These are phyloP conservation scores for Penicillium daleae DNA, from an alignment of 495 filamentous ascomycete genomes.

Conservation along the genomic window DNA sequence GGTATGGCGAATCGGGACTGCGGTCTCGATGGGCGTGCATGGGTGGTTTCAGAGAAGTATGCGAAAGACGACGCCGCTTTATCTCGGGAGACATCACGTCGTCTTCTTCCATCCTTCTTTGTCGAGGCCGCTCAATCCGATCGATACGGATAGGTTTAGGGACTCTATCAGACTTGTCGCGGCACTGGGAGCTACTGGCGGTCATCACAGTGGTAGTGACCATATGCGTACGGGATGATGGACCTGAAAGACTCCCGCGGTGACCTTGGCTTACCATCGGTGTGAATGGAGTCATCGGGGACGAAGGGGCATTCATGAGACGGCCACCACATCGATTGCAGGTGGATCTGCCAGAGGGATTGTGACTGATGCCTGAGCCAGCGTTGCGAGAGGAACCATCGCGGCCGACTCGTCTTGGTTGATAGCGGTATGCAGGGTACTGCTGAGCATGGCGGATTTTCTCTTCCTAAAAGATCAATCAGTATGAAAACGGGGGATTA, in stretches of 20 bases:
- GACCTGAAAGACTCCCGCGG: constrained; percentile 22
- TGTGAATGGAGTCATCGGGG: constrained; percentile 46
- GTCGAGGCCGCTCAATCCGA: constrained; percentile 27
- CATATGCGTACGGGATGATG: constrained; percentile 23
- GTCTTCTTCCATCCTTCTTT: constrained; percentile 36
- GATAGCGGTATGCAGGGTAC: constrained; percentile 93
- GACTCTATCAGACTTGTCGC: constrained; percentile 23
- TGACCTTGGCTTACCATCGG: constrained; percentile 20
- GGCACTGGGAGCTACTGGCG: constrained; percentile 28
- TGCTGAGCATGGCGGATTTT: constrained; percentile 87
- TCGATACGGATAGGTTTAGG: constrained; percentile 33
- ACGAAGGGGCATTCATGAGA: constrained; percentile 50
- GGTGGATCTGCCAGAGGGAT: constrained; percentile 42
- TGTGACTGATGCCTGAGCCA: constrained; percentile 44
- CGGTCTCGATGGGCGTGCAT: constrained; percentile 32
- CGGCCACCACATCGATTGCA: constrained; percentile 51
- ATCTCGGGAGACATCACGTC: constrained; percentile 47
- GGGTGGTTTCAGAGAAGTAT: constrained; percentile 30
- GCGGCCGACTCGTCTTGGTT: constrained; percentile 79
- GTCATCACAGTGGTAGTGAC: constrained; percentile 16
- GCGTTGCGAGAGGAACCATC: constrained; percentile 40
- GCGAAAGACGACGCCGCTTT: constrained; percentile 60
- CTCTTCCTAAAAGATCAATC: constrained; percentile 65
- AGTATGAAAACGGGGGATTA: background rate
- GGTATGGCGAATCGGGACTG: constrained; percentile 41